Conservation (phyloP, 345 rosid genomes). For the Nasturtium officinale region DNA sequence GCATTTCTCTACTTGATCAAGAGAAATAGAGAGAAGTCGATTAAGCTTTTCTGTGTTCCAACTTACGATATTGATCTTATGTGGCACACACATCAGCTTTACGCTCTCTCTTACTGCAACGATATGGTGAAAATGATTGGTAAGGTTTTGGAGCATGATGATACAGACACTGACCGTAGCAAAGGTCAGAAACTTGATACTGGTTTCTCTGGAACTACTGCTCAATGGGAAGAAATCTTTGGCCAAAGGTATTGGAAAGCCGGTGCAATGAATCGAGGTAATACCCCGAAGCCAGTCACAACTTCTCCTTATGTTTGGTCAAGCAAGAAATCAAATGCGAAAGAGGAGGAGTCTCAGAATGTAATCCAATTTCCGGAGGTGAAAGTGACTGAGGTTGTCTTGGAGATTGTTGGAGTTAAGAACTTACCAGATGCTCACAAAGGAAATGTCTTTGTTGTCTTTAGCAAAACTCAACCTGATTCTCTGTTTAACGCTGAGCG, state of each 20-base stretch:
- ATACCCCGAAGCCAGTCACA: slow-evolving; percentile 65
- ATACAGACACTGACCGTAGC: slow-evolving; percentile 81
- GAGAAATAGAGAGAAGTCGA: slow-evolving; percentile 71
- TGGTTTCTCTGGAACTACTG: slow-evolving; percentile 88
- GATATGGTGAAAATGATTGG: slow-evolving; percentile 65
- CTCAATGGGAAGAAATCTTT: slow-evolving; percentile 85
- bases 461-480: slow-evolving; percentile 76
- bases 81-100: slow-evolving; percentile 99
- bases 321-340: slow-evolving; percentile 41
- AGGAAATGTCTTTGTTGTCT: slow-evolving; percentile 63
- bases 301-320: slow-evolving; percentile 46
- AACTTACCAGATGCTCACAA: slow-evolving; percentile 65
- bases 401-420: slow-evolving; percentile 68
- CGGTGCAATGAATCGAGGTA: slow-evolving; percentile 91
- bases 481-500: slow-evolving; percentile 59
- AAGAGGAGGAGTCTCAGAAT: slow-evolving; percentile 47
- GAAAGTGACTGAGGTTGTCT: slow-evolving; percentile 63
- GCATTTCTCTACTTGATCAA: slow-evolving; percentile 87
- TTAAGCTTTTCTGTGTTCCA: slow-evolving; percentile 80
- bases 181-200: slow-evolving; percentile 86
- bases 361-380: slow-evolving; percentile 56
- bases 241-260: slow-evolving; percentile 88
- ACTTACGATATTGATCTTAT: slow-evolving; percentile 96
- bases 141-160: slow-evolving; percentile 88
- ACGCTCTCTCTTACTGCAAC: slow-evolving; percentile 72